Conservation (phyloP, 164 flowering plant genomes). For the Houttuynia cordata region DNA sequence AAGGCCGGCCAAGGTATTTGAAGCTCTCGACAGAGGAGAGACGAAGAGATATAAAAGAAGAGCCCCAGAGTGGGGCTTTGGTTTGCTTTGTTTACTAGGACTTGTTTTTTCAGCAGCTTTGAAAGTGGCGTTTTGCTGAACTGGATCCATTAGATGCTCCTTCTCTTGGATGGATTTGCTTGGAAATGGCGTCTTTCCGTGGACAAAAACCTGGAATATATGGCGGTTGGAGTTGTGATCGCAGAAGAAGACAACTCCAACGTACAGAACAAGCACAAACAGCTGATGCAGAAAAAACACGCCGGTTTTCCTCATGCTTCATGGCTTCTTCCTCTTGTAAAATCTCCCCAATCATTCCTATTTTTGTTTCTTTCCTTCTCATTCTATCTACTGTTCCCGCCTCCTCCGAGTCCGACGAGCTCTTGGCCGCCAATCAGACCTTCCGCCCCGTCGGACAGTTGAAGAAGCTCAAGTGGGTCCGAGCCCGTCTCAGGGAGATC, state of each 20-base stretch:
- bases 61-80: too few relatives aligned
- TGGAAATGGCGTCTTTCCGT: slow-evolving; percentile 24
- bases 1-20: slow-evolving; percentile 25
- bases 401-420: slow-evolving; percentile 2
- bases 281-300: slow-evolving; percentile 20
- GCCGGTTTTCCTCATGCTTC: slow-evolving; percentile 12
- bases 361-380: slow-evolving; percentile 49
- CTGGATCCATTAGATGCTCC: slow-evolving; percentile 10
- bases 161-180: slow-evolving; percentile 25
- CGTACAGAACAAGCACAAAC: slow-evolving; percentile 25
- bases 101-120: slow-evolving; percentile 15
- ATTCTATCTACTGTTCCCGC: slow-evolving; percentile 27
- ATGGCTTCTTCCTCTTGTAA: slow-evolving; percentile 41
- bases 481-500: slow-evolving; percentile 54
- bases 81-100: slow-evolving; percentile 1
- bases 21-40: slow-evolving; percentile 13
- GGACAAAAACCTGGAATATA: slow-evolving; percentile 25
- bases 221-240: slow-evolving; percentile 11
- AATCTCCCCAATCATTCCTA: slow-evolving; percentile 41
- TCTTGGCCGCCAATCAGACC: slow-evolving; percentile 21
- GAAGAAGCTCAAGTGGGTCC: slow-evolving; percentile 45
- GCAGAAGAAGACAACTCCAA: slow-evolving; percentile 56
- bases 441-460: slow-evolving; percentile 49
- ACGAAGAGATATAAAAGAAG: slow-evolving; percentile 5
- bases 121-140: slow-evolving; percentile 23